phyloP scores from a whole-genome alignment of 2,329 filamentous ascomycete species.

The Ophiobolus disseminans region DNA sequence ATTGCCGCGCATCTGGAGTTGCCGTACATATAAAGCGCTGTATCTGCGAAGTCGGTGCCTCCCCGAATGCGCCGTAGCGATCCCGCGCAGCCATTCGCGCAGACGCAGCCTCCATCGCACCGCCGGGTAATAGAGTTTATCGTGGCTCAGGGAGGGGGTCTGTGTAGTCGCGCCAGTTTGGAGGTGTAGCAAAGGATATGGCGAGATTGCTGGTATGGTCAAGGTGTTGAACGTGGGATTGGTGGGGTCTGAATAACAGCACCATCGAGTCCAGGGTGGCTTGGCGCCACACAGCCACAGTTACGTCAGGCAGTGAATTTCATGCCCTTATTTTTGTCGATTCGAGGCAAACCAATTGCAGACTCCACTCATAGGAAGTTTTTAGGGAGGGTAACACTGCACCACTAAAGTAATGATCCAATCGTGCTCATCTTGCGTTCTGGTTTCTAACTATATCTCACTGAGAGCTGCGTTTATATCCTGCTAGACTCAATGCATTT shows the following conservation, averaged over 20 bases:
- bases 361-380: too few species aligned
- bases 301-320: slow-evolving; percentile 17
- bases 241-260: slow-evolving; percentile 21
- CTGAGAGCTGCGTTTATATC: neutral
- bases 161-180: neutral
- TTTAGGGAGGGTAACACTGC: too few species aligned
- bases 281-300: slow-evolving; percentile 19
- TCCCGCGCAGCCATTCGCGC: slow-evolving; percentile 94
- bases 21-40: slow-evolving; percentile 84
- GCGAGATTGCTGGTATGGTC: slow-evolving; percentile 10
- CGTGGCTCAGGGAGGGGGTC: neutral
- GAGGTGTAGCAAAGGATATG: slow-evolving; percentile 5
- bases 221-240: slow-evolving; percentile 16
- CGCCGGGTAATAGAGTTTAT: slow-evolving; percentile 11
- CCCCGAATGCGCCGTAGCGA: slow-evolving; percentile 84
- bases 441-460: too few species aligned
- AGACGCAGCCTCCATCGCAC: slow-evolving; percentile 84
- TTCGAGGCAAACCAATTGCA: too few species aligned
- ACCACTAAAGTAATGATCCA: too few species aligned
- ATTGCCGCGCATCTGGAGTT: too few species aligned
- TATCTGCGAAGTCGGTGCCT: slow-evolving; percentile 81
- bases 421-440: too few species aligned
- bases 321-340: too few species aligned
- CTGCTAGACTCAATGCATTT: neutral
- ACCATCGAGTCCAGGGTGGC: slow-evolving; percentile 12